A percentile compares a stretch with the other conserved stretches of the same genome.
Evolutionary conservation across 140 eudicot genomes (phyloP).

Genomic region (Flaveria floridana): DNA sequence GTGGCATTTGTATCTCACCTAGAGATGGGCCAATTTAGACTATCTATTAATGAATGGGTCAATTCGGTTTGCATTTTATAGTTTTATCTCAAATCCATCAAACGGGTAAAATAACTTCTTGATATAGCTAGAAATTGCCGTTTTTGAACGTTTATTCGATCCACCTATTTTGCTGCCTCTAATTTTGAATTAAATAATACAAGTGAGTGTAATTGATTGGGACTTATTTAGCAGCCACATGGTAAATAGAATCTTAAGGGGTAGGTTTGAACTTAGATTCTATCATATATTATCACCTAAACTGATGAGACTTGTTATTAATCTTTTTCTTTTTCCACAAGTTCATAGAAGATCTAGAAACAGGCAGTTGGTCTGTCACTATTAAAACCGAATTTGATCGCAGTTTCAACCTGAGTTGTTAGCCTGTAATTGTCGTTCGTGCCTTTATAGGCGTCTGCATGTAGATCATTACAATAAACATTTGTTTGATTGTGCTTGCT

Average conservation of each 20-base stretch:
- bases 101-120: not conserved
- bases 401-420: conserved; percentile 24
- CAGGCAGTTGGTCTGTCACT: conserved; percentile 3
- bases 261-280: conserved; percentile 6
- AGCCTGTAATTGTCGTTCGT: conserved; percentile 4
- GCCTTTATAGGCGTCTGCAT: conserved; percentile 1
- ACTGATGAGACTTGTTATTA: conserved; percentile 18
- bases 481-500: not conserved
- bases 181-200: not conserved
- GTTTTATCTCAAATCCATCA: not conserved
- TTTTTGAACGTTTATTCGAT: not conserved
- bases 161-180: conserved; percentile 1
- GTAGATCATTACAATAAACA: conserved; percentile 2
- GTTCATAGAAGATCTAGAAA: conserved; percentile 17
- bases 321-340: not conserved
- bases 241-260: not conserved
- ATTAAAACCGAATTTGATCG: not conserved
- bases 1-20: not conserved
- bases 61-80: not conserved
- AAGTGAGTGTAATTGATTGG: not conserved
- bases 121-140: not conserved
- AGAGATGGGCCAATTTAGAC: conserved; percentile 6
- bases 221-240: conserved; percentile 8
- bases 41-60: not conserved
- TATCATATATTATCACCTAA: conserved; percentile 15